A percentile compares a stretch with the other conserved stretches of the same genome.
These are phyloP conservation scores for Wickerhamiella sorbophila DNA, from an alignment of 805 yeast genomes.

Conservation along the genomic window DNA sequence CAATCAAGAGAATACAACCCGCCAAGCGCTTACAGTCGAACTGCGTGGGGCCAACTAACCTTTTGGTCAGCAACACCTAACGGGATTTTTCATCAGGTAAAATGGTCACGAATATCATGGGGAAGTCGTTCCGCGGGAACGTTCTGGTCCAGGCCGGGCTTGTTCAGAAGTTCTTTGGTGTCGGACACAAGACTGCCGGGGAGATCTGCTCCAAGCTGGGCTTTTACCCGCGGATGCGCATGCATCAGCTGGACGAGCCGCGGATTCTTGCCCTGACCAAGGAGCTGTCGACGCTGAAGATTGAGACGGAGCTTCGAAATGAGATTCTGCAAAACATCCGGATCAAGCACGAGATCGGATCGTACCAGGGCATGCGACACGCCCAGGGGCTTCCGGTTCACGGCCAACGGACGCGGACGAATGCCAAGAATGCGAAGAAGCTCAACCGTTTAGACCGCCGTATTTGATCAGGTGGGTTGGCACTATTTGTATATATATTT, in stretches of 20 bases:
- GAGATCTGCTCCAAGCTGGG: conserved; percentile 77
- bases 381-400: conserved; percentile 63
- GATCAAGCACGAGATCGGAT: conserved; percentile 66
- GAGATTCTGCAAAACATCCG: conserved; percentile 54
- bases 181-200: conserved; percentile 63
- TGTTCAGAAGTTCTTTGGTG: conserved; percentile 70
- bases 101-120: conserved; percentile 27
- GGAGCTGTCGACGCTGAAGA: conserved; percentile 67
- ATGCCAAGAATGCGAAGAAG: conserved; percentile 79
- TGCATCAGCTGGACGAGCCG: conserved; percentile 82
- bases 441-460: conserved; percentile 56
- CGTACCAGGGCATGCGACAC: conserved; percentile 82
- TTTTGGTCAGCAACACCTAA: too few relatives aligned
- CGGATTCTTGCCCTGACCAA: conserved; percentile 76
- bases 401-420: conserved; percentile 87
- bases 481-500: too few relatives aligned
- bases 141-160: conserved; percentile 38
- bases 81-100: too few relatives aligned
- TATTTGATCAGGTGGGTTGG: conserved; percentile 7
- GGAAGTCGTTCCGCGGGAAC: conserved; percentile 27
- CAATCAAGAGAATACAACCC: too few relatives aligned
- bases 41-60: too few relatives aligned
- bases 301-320: conserved; percentile 63
- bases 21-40: too few relatives aligned
- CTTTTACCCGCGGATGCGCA: conserved; percentile 83